phyloP scores from a whole-genome alignment of 768 basidiomycete genomes.

The Tricholoma hemisulphureum region DNA sequence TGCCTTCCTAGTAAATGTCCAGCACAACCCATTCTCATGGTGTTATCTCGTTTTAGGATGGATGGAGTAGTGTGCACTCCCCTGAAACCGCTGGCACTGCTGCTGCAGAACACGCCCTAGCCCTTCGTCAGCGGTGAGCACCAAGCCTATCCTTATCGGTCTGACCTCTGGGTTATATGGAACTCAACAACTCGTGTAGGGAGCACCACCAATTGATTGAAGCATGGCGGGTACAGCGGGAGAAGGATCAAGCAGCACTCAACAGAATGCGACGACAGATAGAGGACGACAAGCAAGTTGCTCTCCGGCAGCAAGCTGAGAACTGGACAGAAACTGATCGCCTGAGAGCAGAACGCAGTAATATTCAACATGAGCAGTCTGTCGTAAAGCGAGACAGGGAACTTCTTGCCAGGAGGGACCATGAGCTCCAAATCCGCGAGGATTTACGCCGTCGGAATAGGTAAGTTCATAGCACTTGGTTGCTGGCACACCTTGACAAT shows the following conservation, averaged over 20 bases:
- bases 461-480: slow-evolving; percentile 2
- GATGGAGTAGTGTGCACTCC: slow-evolving; percentile 10
- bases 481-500: not conserved
- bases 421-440: slow-evolving; percentile 9
- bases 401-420: slow-evolving; percentile 1
- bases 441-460: slow-evolving; percentile 14
- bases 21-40: not conserved
- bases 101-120: slow-evolving; percentile 10
- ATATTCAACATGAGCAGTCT: slow-evolving; percentile 6
- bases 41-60: not conserved
- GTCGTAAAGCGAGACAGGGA: slow-evolving; percentile 12
- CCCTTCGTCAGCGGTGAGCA: slow-evolving; percentile 9
- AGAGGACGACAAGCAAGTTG: slow-evolving; percentile 5
- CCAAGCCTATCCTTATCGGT: not conserved
- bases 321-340: slow-evolving; percentile 11
- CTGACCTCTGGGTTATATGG: not conserved
- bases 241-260: slow-evolving; percentile 1
- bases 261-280: not conserved
- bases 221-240: not conserved
- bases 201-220: slow-evolving; percentile 1
- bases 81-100: not conserved
- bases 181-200: not conserved
- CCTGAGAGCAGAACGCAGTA: slow-evolving; percentile 2
- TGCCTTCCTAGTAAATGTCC: too few species aligned
- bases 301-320: slow-evolving; percentile 9